Conservation (phyloP, 2,329 filamentous ascomycete species). For the Xylaria multiplex region DNA sequence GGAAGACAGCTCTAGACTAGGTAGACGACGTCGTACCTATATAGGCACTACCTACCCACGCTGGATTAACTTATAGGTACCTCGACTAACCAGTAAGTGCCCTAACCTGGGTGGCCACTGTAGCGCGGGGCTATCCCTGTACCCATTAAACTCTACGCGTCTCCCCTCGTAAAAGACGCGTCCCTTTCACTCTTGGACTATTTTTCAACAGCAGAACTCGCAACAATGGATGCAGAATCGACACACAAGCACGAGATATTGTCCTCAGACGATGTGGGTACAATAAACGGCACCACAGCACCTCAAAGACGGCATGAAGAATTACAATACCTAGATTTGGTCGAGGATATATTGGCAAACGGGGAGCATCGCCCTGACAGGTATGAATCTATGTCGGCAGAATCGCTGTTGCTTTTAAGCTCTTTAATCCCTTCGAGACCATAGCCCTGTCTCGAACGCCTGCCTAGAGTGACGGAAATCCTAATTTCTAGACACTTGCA, state of each 20-base stretch:
- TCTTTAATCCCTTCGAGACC: neutral
- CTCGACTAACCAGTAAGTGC: too few species aligned
- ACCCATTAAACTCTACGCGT: conserved; percentile 34
- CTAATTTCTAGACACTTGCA: conserved; percentile 47
- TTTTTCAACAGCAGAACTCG: conserved; percentile 6
- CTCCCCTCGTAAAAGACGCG: conserved; percentile 27
- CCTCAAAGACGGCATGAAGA: conserved; percentile 74
- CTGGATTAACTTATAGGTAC: neutral
- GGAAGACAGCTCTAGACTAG: too few species aligned
- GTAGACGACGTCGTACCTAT: too few species aligned
- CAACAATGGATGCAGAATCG: conserved; percentile 27
- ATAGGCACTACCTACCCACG: too few species aligned
- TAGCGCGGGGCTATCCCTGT: conserved; percentile 29
- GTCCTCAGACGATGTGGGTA: neutral
- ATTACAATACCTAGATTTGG: conserved; percentile 90
- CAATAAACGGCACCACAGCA: conserved; percentile 22
- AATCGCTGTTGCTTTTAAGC: neutral
- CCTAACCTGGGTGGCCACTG: neutral
- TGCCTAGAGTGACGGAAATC: too few species aligned
- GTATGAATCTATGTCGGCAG: conserved; percentile 54
- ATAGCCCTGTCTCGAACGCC: too few species aligned
- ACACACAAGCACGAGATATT: conserved; percentile 11
- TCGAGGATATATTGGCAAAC: conserved; percentile 80
- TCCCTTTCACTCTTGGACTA: conserved; percentile 1
- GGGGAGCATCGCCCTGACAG: conserved; percentile 92